These are phyloP conservation scores for Lecanosticta acicola DNA, from an alignment of 2,329 filamentous ascomycete genomes.

Conservation along the genomic window DNA sequence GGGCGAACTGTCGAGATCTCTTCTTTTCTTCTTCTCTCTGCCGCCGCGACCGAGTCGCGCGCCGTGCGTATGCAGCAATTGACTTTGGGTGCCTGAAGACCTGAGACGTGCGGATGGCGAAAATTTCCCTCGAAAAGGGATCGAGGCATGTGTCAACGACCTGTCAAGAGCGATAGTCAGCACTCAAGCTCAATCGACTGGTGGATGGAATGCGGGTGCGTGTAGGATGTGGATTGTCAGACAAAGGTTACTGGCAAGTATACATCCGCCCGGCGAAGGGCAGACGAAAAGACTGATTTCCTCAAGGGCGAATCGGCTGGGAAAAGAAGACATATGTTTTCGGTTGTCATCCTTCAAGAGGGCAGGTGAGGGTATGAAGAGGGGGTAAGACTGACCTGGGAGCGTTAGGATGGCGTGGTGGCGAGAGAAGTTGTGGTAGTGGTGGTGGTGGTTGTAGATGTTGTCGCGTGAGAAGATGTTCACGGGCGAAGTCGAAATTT, in stretches of 20 bases:
- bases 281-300: conserved; percentile 65
- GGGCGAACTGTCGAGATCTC: too few relatives aligned
- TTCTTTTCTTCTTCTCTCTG: too few relatives aligned
- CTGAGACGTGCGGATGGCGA: too few relatives aligned
- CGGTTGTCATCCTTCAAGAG: conserved; percentile 64
- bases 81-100: too few relatives aligned
- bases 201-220: conserved; percentile 4
- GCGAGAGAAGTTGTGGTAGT: conserved; percentile 3
- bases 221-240: conserved; percentile 49
- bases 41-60: too few relatives aligned
- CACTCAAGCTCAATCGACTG: too few relatives aligned
- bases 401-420: conserved; percentile 3
- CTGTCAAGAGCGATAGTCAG: too few relatives aligned
- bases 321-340: conserved; percentile 72
- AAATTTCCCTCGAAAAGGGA: too few relatives aligned
- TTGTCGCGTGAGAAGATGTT: not conserved
- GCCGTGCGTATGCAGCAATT: too few relatives aligned
- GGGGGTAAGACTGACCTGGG: conserved; percentile 5
- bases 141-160: too few relatives aligned
- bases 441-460: not conserved
- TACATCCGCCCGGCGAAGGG: conserved; percentile 61
- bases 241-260: conserved; percentile 88
- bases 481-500: not conserved
- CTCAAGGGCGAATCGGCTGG: conserved; percentile 84
- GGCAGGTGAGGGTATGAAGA: not conserved